Percentiles rank a stretch among this genome's conserved stretches.
These are phyloP conservation scores for Fusarium sp. DNA, from an alignment of 2,329 filamentous ascomycete species.

Conservation along the genomic window DNA sequence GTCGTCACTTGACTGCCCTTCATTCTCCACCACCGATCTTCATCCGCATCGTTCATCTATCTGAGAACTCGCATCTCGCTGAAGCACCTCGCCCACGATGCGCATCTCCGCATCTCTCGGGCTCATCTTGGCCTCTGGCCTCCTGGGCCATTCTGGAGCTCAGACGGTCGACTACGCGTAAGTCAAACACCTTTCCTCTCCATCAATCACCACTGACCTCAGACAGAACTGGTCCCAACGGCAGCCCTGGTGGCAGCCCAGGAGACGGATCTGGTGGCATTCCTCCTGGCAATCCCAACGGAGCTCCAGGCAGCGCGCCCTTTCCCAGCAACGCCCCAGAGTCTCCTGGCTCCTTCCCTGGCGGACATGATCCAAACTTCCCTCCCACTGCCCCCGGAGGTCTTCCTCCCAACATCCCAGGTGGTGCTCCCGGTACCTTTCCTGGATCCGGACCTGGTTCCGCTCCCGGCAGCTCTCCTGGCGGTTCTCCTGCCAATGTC, in stretches of 20 bases:
- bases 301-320: conserved; percentile 21
- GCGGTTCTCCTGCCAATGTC: conserved; percentile 10
- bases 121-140: conserved; percentile 51
- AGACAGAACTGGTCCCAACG: conserved; percentile 22
- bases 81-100: conserved; percentile 49
- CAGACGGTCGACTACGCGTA: conserved; percentile 51
- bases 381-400: conserved; percentile 22
- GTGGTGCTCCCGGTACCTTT: conserved; percentile 17
- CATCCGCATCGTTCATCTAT: neutral
- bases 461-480: conserved; percentile 13
- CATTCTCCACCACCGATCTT: neutral
- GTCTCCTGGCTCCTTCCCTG: conserved; percentile 32
- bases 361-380: conserved; percentile 11
- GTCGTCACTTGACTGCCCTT: neutral
- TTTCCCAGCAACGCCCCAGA: conserved; percentile 25
- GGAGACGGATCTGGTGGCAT: conserved; percentile 20
- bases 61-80: neutral
- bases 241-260: conserved; percentile 16
- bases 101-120: conserved; percentile 51
- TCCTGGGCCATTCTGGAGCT: conserved; percentile 48
- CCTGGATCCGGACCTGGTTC: conserved; percentile 12
- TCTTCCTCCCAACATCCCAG: conserved; percentile 20
- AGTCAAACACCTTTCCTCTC: conserved; percentile 21
- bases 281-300: conserved; percentile 27
- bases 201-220: conserved; percentile 19